Conservation (phyloP, 306 rosid species). For the Comarum palustre region DNA sequence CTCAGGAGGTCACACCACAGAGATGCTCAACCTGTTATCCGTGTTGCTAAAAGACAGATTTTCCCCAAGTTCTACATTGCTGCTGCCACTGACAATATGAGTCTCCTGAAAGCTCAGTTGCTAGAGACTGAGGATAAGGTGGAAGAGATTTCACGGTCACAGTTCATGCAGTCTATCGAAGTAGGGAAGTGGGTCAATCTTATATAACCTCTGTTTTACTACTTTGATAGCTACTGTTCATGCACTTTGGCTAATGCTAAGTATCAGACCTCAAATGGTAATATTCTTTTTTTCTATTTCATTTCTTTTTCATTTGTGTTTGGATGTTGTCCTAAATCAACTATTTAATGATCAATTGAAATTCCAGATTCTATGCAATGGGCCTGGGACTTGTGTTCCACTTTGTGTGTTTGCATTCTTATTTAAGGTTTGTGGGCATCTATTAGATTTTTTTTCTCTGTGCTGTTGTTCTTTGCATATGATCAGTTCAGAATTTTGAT, state of each 20-base stretch:
- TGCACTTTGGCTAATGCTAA: conserved; percentile 76
- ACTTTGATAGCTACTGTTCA: conserved; percentile 62
- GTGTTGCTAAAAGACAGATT: conserved; percentile 62
- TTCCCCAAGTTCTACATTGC: conserved; percentile 69
- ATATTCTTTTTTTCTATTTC: not conserved
- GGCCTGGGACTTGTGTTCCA: conserved; percentile 9
- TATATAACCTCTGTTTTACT: conserved; percentile 82
- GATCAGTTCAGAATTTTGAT: not conserved
- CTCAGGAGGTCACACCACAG: conserved; percentile 82
- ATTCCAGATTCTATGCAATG: conserved; percentile 2
- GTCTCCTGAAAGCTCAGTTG: conserved; percentile 74
- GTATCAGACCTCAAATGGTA: conserved; percentile 95
- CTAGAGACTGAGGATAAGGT: conserved; percentile 51
- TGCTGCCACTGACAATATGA: conserved; percentile 89
- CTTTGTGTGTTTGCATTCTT: conserved; percentile 11
- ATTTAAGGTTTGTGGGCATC: conserved; percentile 10
- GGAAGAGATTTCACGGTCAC: conserved; percentile 32
- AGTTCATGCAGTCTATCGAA: conserved; percentile 80
- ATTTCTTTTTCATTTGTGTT: conserved; percentile 20
- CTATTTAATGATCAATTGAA: not conserved
- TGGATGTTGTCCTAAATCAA: conserved; percentile 21
- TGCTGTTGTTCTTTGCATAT: not conserved
- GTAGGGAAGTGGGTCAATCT: conserved; percentile 96
- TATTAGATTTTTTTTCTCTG: not conserved
- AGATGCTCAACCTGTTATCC: conserved; percentile 82